Evolutionary conservation across 2,329 filamentous ascomycete species (phyloP).

Genomic region (Alternaria sp.): DNA sequence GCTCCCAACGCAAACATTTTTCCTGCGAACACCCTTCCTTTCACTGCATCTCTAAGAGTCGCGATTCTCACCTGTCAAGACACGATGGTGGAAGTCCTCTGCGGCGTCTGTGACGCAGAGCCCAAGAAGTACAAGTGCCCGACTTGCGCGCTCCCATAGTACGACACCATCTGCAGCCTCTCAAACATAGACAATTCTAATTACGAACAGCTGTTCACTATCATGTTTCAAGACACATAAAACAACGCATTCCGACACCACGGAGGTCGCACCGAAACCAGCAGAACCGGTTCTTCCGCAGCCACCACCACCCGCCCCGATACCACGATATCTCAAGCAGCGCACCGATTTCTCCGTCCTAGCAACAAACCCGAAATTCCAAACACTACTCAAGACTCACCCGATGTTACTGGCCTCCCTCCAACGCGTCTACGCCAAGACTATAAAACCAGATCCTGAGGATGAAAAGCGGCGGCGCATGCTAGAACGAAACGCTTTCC

Average conservation of each 20-base stretch:
- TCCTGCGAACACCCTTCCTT: no score
- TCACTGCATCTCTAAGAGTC: background rate
- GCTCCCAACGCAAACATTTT: background rate
- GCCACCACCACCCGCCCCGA: slow-evolving; percentile 37
- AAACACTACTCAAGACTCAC: slow-evolving; percentile 37
- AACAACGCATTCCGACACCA: slow-evolving; percentile 25
- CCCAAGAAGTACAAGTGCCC: slow-evolving; percentile 62
- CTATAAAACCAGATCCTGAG: slow-evolving; percentile 43
- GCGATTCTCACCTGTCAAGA: rapidly evolving
- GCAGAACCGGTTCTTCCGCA: slow-evolving; percentile 27
- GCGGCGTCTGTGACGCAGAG: slow-evolving; percentile 54
- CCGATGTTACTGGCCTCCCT: slow-evolving; percentile 35
- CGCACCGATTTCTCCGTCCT: slow-evolving; percentile 44
- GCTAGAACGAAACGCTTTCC: slow-evolving; percentile 23
- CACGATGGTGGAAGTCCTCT: slow-evolving; percentile 47
- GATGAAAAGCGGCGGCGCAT: slow-evolving; percentile 28
- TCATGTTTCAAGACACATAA: slow-evolving; percentile 45
- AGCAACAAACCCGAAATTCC: slow-evolving; percentile 38
- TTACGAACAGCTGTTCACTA: slow-evolving; percentile 38
- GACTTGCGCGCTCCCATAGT: slow-evolving; percentile 58
- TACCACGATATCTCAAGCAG: slow-evolving; percentile 42
- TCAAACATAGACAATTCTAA: background rate
- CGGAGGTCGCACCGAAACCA: slow-evolving; percentile 8
- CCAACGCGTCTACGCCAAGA: slow-evolving; percentile 46
- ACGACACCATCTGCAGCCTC: slow-evolving; percentile 15